Base-by-base conservation (phyloP, 768 basidiomycete genomes). In the Cubamyces lactineus region DNA sequence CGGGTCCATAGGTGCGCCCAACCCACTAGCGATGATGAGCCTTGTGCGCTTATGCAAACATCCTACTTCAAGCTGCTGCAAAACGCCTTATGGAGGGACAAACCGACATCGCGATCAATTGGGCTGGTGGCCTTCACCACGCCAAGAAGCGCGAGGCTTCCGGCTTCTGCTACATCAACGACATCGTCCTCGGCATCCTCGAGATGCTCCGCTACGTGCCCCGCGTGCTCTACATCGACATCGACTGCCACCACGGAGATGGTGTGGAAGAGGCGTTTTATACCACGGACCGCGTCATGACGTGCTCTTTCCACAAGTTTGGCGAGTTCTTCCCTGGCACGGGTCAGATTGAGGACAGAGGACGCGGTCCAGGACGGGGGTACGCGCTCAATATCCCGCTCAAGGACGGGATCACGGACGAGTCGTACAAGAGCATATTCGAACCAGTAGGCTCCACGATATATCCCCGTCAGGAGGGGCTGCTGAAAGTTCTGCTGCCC, bases 181-280 rank as follows among this genome's bases (percentile, higher is more conserved):
- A 96, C 74, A 99, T 98, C 72, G 95, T 97, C 0, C 87, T 98
- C 24, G 90, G 87, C 46, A 96, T 97, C 41, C 82, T 99, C 50
- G 96, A 97, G 74, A 86, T 99, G 8, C 79, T 96, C n/a, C 85
- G 95, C 66, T 85, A 80, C 57, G 86, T 86, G 70, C 82, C 92
- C 2, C 88, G 97, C 55, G 96, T 99, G 16, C 78, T 99, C 30
- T 98, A 99, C 73, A 89, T 99, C 74, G 96, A 99, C 76, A 95
- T 98, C 61, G 97, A 98, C 75, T 94, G 94, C 53, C 97, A 98
- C 73, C 97, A 99, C 73, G 96, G 97, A 17, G 97, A 98, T 72
- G 96, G 96, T 15, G 97, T 98, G 38, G 97, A 99, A 69, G 97
- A 98, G 72, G 97, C 96, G 2, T 98, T 98, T 79, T 98, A 97